A percentile compares a stretch with the other conserved stretches of the same genome.
Conservation (phyloP, 345 rosid genomes). For the Aethionema arabicum region DNA sequence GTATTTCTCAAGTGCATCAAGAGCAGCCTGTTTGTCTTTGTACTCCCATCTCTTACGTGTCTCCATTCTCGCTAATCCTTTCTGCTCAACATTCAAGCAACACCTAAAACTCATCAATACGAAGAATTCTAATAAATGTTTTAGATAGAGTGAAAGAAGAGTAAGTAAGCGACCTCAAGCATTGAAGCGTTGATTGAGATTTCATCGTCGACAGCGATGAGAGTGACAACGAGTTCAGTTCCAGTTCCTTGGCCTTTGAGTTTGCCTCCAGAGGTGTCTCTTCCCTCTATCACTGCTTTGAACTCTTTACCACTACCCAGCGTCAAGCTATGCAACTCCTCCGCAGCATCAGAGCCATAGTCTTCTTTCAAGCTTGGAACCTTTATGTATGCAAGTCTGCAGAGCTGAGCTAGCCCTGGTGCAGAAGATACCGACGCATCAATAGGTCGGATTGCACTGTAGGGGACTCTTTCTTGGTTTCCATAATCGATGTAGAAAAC, state of each 20-base stretch:
- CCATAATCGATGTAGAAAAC: conserved; percentile 97
- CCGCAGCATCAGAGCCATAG: conserved; percentile 87
- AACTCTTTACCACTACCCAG: conserved; percentile 67
- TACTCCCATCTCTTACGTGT: conserved; percentile 78
- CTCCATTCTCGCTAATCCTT: conserved; percentile 89
- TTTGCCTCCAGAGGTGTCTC: conserved; percentile 84
- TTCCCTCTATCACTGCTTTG: conserved; percentile 75
- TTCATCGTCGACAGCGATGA: conserved; percentile 72
- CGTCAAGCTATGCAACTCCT: conserved; percentile 59
- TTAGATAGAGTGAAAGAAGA: conserved; percentile 2
- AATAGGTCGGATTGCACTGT: conserved; percentile 67
- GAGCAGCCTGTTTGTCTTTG: conserved; percentile 58
- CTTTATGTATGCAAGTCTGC: conserved; percentile 91
- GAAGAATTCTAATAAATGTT: not conserved
- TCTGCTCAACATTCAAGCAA: conserved; percentile 46
- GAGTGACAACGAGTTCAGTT: conserved; percentile 58
- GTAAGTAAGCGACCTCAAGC: conserved; percentile 61
- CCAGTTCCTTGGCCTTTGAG: conserved; percentile 96
- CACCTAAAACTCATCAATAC: not conserved
- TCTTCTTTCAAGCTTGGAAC: conserved; percentile 85
- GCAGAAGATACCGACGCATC: conserved; percentile 69
- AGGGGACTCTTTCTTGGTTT: conserved; percentile 78
- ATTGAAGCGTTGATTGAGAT: conserved; percentile 79
- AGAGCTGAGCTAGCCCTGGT: conserved; percentile 87
- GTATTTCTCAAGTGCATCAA: conserved; percentile 65